Evolutionary conservation across 2,329 filamentous ascomycete genomes (phyloP).

Genomic region (Ceratocystis colombiana): DNA sequence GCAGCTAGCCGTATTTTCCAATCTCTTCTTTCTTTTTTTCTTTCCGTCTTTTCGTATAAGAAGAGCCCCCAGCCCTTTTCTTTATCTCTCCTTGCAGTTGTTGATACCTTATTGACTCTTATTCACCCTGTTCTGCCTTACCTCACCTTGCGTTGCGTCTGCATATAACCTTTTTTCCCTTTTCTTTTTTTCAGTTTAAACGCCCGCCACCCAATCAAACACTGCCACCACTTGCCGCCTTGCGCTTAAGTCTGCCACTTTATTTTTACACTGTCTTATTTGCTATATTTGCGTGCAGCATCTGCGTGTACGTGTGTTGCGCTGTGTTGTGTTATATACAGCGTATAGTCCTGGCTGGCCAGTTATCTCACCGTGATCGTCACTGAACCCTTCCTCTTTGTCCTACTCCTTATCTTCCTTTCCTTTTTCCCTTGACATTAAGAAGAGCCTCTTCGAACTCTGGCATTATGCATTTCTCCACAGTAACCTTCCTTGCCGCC

Average conservation of each 20-base stretch:
- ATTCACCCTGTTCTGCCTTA: background rate
- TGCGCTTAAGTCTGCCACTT: slow-evolving; percentile 4
- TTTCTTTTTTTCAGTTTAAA: background rate
- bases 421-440: background rate
- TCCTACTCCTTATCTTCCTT: background rate
- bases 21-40: background rate
- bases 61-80: background rate
- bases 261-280: background rate
- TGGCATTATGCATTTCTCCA: background rate
- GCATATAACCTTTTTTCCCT: background rate
- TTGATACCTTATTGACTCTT: too few species aligned
- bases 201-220: slow-evolving; percentile 2
- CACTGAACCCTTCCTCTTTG: background rate
- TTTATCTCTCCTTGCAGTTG: background rate
- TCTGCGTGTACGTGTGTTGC: too few species aligned
- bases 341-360: background rate
- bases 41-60: background rate
- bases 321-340: background rate
- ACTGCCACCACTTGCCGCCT: slow-evolving; percentile 1
- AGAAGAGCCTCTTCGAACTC: too few species aligned
- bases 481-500: background rate
- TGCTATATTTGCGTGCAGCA: background rate
- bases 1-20: background rate
- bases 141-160: background rate
- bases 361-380: background rate